Evolutionary conservation across 2,329 filamentous ascomycete genomes (phyloP), one percentile per base, ranked within the genome.

Genomic region (Ophiostoma novo-ulmi): DNA sequence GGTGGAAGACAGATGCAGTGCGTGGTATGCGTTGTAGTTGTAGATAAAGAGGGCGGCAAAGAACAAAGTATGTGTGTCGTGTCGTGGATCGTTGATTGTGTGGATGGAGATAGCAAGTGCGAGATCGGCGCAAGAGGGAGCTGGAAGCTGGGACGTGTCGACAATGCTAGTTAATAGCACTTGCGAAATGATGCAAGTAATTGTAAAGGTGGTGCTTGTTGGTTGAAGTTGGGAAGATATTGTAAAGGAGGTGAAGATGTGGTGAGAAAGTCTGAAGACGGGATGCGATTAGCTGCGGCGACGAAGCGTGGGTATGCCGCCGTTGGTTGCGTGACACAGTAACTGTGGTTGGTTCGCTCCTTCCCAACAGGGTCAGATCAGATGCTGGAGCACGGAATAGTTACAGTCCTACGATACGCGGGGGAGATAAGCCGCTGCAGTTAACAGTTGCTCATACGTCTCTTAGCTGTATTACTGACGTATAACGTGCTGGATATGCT

Each of bases 41-140:
- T 26, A 58, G n/a, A 31, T 10, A n/a, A 26, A 26, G 26, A 65
- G 3, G 36, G 36, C n/a, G 36, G 22, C 20, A 22, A 10, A 31
- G 55, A 17, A 10, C 4, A 35, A 4, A 5, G n/a, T 13, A 26
- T 10, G 10, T 13, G 5, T 13, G 55, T 61, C n/a, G n/a, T 38
- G 61, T 64, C 31, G 61, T 64, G 6, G 17, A 36, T 20, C 44
- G 44, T n/a, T 8, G 44, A 48, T 58, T 6, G 52, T 63, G 58
- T 35, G 26, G 58, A 63, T 63, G 58, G 58, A 63, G 58, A 17
- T 8, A 35, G 26, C 26, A 55, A 26, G 26, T 63, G 58, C 58
- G 58, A 63, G 58, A 63, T 63, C 58, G 58, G 58, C 58, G 58
- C 52, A 58, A 5, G n/a, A 26, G 38, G 10, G 52, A 58, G 52